Base-by-base conservation (phyloP, 1,139 yeast genomes). In the Suhomyces ambrosiae region DNA sequence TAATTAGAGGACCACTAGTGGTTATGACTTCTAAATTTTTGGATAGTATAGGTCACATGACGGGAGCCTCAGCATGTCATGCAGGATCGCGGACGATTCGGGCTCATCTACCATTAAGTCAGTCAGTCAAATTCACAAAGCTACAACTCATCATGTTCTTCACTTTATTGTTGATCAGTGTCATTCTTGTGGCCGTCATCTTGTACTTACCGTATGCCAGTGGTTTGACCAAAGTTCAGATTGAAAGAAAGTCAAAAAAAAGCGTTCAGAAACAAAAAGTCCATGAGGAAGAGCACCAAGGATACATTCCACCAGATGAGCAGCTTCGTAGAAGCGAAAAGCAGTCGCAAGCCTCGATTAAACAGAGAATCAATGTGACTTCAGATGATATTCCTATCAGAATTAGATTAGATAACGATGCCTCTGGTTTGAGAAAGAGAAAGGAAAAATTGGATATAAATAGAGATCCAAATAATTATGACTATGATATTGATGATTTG, bases 401-500 rank as follows among this genome's bases (percentile, higher is more conserved):
- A 41, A 49, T 49, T 42, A 39, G 38, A 19, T 58, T 71, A 41
- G 51, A 42, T 3, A 31, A 28, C 18, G 44, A 40, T 4, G 35
- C 32, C 4, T 30, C 40, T 8, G 45, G 37, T n/a, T 42, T 40
- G 35, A 29, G 46, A 36, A 42, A 34, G 35, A 42, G 47, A 40
- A 45, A 40, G 32, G 55, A 45, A 17, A 46, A 44, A 35, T 38
- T 50, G 27, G 53, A 48, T 14, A 42, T 46, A 32, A 53, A 56
- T 46, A 37, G 45, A 12, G 59, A 67, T 42, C 72, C 73, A 4
- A 58, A 64, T 50, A 50, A 46, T 19, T 68, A 57, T 48, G 74
- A 69, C 46, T 68, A 86, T 50, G 82, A 80, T 37, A 66, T 88
- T 42, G 90, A 89, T 54, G 59, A 56, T 34, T 54, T 57, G 51